Evolutionary conservation across 768 basidiomycete species (phyloP).

Genomic region (Mycena haematopus): DNA sequence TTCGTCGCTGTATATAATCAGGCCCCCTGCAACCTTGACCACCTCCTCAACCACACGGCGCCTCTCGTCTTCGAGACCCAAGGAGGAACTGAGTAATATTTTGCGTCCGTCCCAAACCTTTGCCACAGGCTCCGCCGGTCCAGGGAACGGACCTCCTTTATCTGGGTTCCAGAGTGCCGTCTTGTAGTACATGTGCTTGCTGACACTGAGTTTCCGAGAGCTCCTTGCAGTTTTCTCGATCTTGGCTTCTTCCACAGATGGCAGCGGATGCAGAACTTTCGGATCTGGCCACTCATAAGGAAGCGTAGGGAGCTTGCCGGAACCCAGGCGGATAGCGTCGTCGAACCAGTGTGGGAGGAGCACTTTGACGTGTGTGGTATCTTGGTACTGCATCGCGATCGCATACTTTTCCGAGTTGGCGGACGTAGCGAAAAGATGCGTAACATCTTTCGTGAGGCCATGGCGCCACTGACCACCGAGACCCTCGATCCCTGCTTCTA

Average conservation of each 20-base stretch:
- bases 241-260: slow-evolving; percentile 28
- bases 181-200: slow-evolving; percentile 43
- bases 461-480: slow-evolving; percentile 85
- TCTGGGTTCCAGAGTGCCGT: slow-evolving; percentile 35
- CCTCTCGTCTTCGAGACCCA: slow-evolving; percentile 58
- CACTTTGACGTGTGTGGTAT: slow-evolving; percentile 64
- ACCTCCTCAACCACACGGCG: slow-evolving; percentile 62
- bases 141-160: slow-evolving; percentile 24
- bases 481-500: slow-evolving; percentile 73
- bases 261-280: slow-evolving; percentile 44
- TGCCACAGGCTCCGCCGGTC: slow-evolving; percentile 22
- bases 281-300: slow-evolving; percentile 83
- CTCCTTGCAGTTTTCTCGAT: slow-evolving; percentile 35
- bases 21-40: slow-evolving; percentile 67
- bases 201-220: slow-evolving; percentile 40
- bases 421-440: slow-evolving; percentile 78
- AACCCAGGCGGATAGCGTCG: slow-evolving; percentile 68
- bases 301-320: slow-evolving; percentile 51
- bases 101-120: slow-evolving; percentile 65
- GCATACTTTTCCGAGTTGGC: slow-evolving; percentile 58
- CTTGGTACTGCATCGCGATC: slow-evolving; percentile 62
- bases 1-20: slow-evolving; percentile 37
- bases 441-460: slow-evolving; percentile 83
- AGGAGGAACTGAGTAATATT: slow-evolving; percentile 65
- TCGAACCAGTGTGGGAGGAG: slow-evolving; percentile 96